Conservation (phyloP, 2,329 filamentous ascomycete species). For the Endoconidiophora polonica region DNA sequence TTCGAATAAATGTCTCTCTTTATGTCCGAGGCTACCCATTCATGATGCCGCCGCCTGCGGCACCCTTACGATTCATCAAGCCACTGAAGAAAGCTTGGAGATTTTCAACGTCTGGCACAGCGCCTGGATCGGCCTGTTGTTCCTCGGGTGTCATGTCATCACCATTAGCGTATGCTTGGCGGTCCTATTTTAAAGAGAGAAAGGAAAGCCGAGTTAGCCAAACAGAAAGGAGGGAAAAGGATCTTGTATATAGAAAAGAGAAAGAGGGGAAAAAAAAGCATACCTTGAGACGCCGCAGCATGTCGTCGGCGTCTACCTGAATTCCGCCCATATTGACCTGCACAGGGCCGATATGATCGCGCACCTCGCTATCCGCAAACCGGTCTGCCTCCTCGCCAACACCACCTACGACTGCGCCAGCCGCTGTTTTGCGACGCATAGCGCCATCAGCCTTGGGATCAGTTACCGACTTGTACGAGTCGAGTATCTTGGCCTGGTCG, state of each 20-base stretch:
- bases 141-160: conserved; percentile 4
- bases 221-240: neutral
- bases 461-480: conserved; percentile 22
- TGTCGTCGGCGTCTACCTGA: conserved; percentile 86
- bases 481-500: conserved; percentile 59
- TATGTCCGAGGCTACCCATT: conserved; percentile 10
- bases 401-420: conserved; percentile 21
- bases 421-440: conserved; percentile 31
- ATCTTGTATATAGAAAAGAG: neutral
- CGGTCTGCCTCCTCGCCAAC: conserved; percentile 12
- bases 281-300: conserved; percentile 75
- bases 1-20: neutral
- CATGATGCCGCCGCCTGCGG: conserved; percentile 4
- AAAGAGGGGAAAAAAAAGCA: conserved; percentile 13
- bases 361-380: conserved; percentile 22
- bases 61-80: conserved; percentile 37
- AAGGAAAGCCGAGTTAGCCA: neutral
- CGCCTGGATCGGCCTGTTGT: conserved; percentile 6
- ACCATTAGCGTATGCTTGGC: conserved; percentile 31
- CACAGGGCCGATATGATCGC: conserved; percentile 80
- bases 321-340: conserved; percentile 98
- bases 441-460: conserved; percentile 1
- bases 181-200: conserved; percentile 26
- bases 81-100: conserved; percentile 40
- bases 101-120: conserved; percentile 11